Conservation (phyloP, 129 eudicot genomes). For the Heracleum sosnowskyi region DNA sequence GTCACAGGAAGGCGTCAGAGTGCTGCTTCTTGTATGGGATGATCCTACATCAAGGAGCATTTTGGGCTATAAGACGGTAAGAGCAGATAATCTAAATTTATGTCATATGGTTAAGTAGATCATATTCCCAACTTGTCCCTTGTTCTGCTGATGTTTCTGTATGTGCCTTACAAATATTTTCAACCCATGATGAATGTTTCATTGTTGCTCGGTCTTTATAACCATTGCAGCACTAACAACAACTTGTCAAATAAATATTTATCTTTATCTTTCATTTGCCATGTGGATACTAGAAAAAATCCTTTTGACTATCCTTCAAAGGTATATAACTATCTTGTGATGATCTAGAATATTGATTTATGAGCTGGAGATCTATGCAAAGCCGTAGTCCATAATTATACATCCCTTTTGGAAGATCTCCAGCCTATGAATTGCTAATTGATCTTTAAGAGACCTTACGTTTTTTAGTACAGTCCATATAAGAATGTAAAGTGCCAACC, state of each 20-base stretch:
- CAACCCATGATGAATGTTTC: background rate
- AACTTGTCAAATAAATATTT: background rate
- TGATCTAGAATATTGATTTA: background rate
- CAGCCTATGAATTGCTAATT: background rate
- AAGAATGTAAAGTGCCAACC: background rate
- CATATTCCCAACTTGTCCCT: background rate
- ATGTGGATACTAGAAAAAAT: background rate
- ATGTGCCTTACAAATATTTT: background rate
- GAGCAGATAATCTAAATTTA: constrained; percentile 5
- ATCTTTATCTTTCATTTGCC: background rate
- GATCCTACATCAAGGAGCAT: constrained; percentile 87
- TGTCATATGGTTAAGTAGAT: background rate
- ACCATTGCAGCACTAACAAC: background rate
- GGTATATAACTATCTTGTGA: background rate
- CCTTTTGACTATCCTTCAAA: background rate
- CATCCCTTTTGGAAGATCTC: background rate
- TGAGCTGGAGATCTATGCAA: background rate
- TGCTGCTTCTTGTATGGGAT: constrained; percentile 90
- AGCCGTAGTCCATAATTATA: background rate
- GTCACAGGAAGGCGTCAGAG: constrained; percentile 90
- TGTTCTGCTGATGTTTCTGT: background rate
- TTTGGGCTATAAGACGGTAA: constrained; percentile 57
- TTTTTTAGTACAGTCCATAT: background rate
- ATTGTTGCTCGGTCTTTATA: background rate
- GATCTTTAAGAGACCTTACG: background rate